Conservation (phyloP, 306 rosid species). For the Quercus mongolica region DNA sequence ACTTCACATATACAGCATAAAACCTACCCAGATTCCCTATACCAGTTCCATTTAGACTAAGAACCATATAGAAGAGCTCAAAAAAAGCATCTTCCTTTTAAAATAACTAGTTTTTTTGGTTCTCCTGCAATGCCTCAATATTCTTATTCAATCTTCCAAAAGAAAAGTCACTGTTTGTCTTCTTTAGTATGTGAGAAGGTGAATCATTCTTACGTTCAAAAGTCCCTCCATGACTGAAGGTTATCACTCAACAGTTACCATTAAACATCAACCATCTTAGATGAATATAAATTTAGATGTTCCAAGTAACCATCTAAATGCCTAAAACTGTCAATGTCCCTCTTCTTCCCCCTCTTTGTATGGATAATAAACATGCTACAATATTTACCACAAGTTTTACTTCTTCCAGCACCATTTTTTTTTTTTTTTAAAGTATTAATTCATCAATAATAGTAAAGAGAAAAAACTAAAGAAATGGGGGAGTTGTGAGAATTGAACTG, state of each 20-base stretch:
- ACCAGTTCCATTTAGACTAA: not conserved
- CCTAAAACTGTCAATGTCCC: conserved; percentile 7
- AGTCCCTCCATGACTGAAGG: not conserved
- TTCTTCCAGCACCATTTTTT: not conserved
- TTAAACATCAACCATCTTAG: not conserved
- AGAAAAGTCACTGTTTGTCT: not conserved
- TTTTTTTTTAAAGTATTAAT: no score
- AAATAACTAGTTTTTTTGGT: not conserved
- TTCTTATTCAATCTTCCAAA: not conserved
- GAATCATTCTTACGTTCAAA: not conserved
- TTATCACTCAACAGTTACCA: not conserved
- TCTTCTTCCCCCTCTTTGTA: not conserved
- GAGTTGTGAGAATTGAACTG: no score
- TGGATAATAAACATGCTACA: conserved; percentile 1
- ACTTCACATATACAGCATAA: not conserved
- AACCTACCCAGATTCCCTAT: not conserved
- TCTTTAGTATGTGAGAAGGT: not conserved
- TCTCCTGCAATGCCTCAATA: not conserved
- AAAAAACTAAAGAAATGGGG: no score
- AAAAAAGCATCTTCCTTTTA: not conserved
- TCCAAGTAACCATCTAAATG: conserved; percentile 14
- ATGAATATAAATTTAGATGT: not conserved
- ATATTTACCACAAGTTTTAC: conserved; percentile 5
- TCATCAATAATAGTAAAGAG: no score
- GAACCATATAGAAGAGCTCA: not conserved